Conservation (phyloP, 331 rosid species). For the Acacia concinna region DNA sequence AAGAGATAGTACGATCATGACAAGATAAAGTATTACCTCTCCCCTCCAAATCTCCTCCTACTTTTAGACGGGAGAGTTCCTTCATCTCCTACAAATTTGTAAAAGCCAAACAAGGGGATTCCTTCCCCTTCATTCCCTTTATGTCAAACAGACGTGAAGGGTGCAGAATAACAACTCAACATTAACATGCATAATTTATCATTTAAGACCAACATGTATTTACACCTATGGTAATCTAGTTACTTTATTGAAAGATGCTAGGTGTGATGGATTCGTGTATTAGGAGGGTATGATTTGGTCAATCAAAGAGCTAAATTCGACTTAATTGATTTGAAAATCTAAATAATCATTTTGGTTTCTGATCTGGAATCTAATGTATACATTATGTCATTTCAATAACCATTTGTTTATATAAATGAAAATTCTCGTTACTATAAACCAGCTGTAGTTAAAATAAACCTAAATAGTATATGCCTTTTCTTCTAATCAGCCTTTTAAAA, state of each 20-base stretch:
- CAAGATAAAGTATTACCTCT: too few species aligned
- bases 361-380: slow-evolving; percentile 3
- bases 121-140: too few species aligned
- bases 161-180: background rate
- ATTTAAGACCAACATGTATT: background rate
- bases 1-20: too few species aligned
- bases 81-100: too few species aligned
- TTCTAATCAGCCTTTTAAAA: background rate
- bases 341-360: background rate
- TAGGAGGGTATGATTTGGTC: slow-evolving; percentile 10
- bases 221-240: background rate
- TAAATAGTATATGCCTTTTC: background rate
- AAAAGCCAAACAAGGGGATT: too few species aligned
- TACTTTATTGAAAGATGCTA: background rate
- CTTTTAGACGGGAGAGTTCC: too few species aligned
- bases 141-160: background rate
- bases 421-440: background rate
- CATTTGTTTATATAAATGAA: background rate
- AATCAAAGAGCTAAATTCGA: background rate
- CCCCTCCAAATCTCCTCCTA: too few species aligned
- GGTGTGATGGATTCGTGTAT: slow-evolving; percentile 5
- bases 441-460: background rate
- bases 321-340: background rate
- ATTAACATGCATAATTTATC: background rate
- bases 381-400: background rate